Base-by-base conservation (phyloP, 768 basidiomycete species). In the Sutorius australiensis region DNA sequence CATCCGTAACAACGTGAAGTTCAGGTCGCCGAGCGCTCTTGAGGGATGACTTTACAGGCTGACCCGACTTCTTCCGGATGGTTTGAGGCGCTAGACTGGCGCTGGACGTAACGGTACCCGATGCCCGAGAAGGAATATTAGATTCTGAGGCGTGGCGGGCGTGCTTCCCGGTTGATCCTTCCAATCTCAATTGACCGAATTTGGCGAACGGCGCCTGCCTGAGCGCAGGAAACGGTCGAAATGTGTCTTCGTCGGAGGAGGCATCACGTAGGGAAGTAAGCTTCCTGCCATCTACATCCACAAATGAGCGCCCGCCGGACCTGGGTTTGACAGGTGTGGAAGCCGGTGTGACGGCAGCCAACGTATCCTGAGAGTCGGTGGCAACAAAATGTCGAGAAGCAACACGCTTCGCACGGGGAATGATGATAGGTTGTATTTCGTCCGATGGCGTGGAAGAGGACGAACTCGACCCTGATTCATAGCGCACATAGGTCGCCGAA, bases 61-160 rank as follows among this genome's bases (percentile, higher is more conserved):
- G 90, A 34, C 95, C 95, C 13, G 91, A 92, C 72, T 97, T 98
- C 72, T 98, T 98, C 55, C 93, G 83, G 32, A 92, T 75, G 73
- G 47, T 76, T 72, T 17, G 79, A 65, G 54, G 31, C 1, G 45
- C 19, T 21, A 49, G 54, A 31, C 58, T 48, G 21, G 31, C 46
- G 28, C 14, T 46, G 14, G 39, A 38, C 9, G 52, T 11, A 17
- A 42, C 21, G 16, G 34, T 8, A 27, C 14, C 38, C 17, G 47
- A 34, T 32, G 50, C 31, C 39, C 40, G 54, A 32, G 53, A 43
- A 8, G 38, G 10, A 14, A 61, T 30, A 21, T 21, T 41, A 11
- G 68, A 56, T 30, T 64, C 66, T 11, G 68, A 66, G 30, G 54
- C 21, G 21, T 68, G 61, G 37, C 60, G 69, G 42, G 34, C 24